These are phyloP conservation scores for Ailanthus altissimus DNA, from an alignment of 345 rosid genomes.

Conservation along the genomic window DNA sequence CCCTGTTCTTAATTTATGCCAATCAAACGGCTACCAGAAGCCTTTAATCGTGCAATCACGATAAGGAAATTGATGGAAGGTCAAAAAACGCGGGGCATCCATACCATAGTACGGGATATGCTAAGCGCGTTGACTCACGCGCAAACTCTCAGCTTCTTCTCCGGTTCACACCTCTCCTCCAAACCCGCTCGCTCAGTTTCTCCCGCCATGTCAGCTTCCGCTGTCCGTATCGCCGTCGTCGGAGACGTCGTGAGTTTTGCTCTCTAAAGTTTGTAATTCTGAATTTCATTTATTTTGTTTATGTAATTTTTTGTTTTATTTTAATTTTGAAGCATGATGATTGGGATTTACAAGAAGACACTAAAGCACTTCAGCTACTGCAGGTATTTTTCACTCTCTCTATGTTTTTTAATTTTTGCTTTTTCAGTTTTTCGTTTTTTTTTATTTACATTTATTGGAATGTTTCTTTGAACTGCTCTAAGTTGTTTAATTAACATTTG, in stretches of 20 bases:
- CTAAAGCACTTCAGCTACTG: constrained; percentile 65
- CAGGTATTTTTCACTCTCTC: constrained; percentile 42
- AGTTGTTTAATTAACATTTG: too few relatives aligned
- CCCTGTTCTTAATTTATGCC: too few relatives aligned
- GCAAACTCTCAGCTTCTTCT: not conserved
- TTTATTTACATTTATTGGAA: not conserved
- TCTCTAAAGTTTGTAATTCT: not conserved
- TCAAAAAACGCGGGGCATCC: not conserved
- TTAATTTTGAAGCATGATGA: constrained; percentile 61
- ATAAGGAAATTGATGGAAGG: not conserved
- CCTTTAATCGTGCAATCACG: not conserved
- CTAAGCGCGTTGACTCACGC: constrained; percentile 34
- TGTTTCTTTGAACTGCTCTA: not conserved
- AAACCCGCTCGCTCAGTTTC: constrained; percentile 9
- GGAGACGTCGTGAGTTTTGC: constrained; percentile 59
- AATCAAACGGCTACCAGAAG: not conserved
- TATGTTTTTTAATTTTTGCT: not conserved
- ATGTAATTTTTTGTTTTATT: not conserved
- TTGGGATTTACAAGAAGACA: constrained; percentile 77
- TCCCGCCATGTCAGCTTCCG: constrained; percentile 38
- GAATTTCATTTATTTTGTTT: not conserved
- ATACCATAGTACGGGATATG: constrained; percentile 12
- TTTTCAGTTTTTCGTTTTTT: not conserved
- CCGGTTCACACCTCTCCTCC: not conserved
- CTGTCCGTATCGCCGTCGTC: constrained; percentile 52